A percentile compares a stretch with the other conserved stretches of the same genome.
phyloP scores from a whole-genome alignment of 2,329 filamentous ascomycete genomes.

The Colletotrichum brevisporum region DNA sequence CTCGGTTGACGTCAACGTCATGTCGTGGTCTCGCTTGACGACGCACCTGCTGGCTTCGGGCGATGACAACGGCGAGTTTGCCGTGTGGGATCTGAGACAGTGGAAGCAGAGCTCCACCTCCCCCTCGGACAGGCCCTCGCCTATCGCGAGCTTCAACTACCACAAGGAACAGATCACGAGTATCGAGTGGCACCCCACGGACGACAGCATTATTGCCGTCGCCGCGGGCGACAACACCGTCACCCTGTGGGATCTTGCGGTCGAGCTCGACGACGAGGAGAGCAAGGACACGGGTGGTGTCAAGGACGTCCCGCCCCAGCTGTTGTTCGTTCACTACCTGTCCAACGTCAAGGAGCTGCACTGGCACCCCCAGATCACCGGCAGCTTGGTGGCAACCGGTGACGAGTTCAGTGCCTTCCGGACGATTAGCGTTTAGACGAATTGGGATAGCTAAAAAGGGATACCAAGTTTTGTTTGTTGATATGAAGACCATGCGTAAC shows the following conservation, averaged over 20 bases:
- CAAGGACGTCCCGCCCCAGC: conserved; percentile 91
- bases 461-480: conserved; percentile 39
- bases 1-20: conserved; percentile 91
- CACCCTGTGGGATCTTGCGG: conserved; percentile 95
- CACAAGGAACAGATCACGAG: conserved; percentile 97
- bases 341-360: conserved; percentile 95
- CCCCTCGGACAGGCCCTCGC: conserved; percentile 70
- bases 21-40: conserved; percentile 93
- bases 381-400: conserved; percentile 89
- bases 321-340: conserved; percentile 97
- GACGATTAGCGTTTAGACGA: conserved; percentile 82
- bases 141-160: conserved; percentile 94
- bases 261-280: conserved; percentile 97
- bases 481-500: conserved; percentile 1
- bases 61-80: conserved; percentile 94
- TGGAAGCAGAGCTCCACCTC: conserved; percentile 81
- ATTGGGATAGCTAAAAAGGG: conserved; percentile 42
- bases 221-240: conserved; percentile 94
- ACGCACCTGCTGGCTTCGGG: conserved; percentile 92
- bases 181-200: conserved; percentile 96
- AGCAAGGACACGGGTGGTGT: conserved; percentile 89
- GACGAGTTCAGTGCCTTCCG: conserved; percentile 89
- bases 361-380: conserved; percentile 97
- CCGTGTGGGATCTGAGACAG: conserved; percentile 94
- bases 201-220: conserved; percentile 95